Percentiles rank a stretch among this genome's conserved stretches.
phyloP scores from a whole-genome alignment of 768 basidiomycete genomes.

The Lentinus brumalis region DNA sequence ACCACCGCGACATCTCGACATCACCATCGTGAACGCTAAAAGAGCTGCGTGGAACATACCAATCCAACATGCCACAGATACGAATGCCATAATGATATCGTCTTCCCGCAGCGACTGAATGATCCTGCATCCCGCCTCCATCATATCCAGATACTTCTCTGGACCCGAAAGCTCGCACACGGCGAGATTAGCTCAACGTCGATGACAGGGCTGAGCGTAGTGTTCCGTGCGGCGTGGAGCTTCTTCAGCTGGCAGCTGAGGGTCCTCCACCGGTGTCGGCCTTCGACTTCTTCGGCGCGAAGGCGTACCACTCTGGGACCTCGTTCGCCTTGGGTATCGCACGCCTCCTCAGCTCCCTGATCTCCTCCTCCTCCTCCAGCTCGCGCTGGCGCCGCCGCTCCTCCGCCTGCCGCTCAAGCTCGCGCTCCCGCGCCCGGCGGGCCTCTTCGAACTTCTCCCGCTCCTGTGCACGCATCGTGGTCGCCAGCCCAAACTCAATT shows the following conservation, averaged over 20 bases:
- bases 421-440: conserved; percentile 57
- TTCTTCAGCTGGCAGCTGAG: conserved; percentile 9
- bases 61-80: conserved; percentile 12
- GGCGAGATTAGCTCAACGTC: too few relatives aligned
- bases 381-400: conserved; percentile 47
- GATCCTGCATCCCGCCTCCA: too few relatives aligned
- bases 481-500: conserved; percentile 48
- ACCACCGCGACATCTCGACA: too few relatives aligned
- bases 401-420: conserved; percentile 49
- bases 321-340: conserved; percentile 70
- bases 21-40: too few relatives aligned
- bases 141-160: too few relatives aligned
- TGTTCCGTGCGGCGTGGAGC: too few relatives aligned
- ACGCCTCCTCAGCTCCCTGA: conserved; percentile 61
- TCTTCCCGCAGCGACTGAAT: background rate
- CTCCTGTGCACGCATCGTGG: conserved; percentile 59
- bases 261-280: conserved; percentile 13
- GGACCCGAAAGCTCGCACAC: too few relatives aligned
- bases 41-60: conserved; percentile 3
- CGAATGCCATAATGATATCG: conserved; percentile 18
- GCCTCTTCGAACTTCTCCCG: conserved; percentile 64
- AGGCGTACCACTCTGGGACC: conserved; percentile 78
- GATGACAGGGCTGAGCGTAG: too few relatives aligned
- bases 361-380: conserved; percentile 59
- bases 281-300: conserved; percentile 58